A percentile compares a stretch with the other conserved stretches of the same genome.
Evolutionary conservation across 441 rosid genomes (phyloP).

Genomic region (Populus hybrid): DNA sequence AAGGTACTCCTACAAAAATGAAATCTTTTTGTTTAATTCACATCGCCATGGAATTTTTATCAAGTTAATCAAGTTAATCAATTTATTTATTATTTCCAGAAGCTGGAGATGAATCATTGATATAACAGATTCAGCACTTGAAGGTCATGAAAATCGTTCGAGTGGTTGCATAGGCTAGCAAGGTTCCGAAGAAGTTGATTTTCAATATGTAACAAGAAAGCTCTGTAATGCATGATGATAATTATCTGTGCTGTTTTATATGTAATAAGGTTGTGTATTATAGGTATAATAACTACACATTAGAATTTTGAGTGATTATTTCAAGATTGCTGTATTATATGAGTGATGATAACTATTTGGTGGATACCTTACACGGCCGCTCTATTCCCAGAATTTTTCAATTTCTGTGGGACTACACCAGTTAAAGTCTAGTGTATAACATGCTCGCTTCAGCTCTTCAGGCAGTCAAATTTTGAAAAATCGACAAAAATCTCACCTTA

Average conservation of each 20-base stretch:
- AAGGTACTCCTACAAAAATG: constrained; percentile 41
- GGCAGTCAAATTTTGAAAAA: not conserved
- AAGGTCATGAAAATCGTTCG: not conserved
- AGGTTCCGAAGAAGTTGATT: not conserved
- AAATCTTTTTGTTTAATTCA: not conserved
- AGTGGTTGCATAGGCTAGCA: not conserved
- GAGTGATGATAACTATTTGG: not conserved
- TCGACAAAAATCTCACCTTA: not conserved
- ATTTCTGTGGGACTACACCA: too few relatives aligned
- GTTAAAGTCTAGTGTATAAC: not conserved
- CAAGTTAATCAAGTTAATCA: not conserved
- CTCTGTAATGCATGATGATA: not conserved
- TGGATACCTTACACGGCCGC: not conserved
- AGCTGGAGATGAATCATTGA: constrained; percentile 62
- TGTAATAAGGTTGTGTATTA: too few relatives aligned
- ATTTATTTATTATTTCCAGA: constrained; percentile 35
- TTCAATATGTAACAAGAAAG: not conserved
- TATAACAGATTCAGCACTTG: constrained; percentile 22
- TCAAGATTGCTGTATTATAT: too few relatives aligned
- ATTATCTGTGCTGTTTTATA: not conserved
- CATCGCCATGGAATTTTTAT: not conserved
- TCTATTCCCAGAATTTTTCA: not conserved
- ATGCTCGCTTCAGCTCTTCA: not conserved
- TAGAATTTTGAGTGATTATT: too few relatives aligned
- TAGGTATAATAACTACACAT: too few relatives aligned